These are phyloP conservation scores for Naumovozyma baii DNA, from an alignment of 805 yeast species.

Conservation along the genomic window DNA sequence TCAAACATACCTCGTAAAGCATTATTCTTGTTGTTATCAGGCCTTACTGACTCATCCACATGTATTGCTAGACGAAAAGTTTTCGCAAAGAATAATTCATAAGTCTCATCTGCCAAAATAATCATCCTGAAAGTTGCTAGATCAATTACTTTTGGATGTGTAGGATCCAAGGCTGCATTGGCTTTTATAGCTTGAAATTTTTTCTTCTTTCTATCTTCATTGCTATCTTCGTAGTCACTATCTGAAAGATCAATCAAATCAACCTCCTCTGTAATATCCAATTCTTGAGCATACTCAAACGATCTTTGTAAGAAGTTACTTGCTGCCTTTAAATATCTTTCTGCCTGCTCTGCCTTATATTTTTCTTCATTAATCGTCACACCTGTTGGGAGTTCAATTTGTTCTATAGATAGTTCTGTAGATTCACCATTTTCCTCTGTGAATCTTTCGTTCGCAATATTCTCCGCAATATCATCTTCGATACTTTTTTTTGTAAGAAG, in stretches of 20 bases:
- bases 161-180: conserved; percentile 76
- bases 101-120: conserved; percentile 83
- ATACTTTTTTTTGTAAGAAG: conserved; percentile 50
- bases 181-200: conserved; percentile 38
- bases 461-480: conserved; percentile 59
- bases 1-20: conserved; percentile 82
- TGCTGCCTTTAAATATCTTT: conserved; percentile 77
- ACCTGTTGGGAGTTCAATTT: conserved; percentile 46
- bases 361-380: conserved; percentile 53
- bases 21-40: conserved; percentile 37
- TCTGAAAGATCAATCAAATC: conserved; percentile 37
- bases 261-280: conserved; percentile 34
- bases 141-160: conserved; percentile 61
- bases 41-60: conserved; percentile 43
- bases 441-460: conserved; percentile 33
- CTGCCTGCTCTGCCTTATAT: conserved; percentile 56
- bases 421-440: conserved; percentile 19
- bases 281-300: conserved; percentile 80
- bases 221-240: conserved; percentile 25
- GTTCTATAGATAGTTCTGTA: conserved; percentile 27
- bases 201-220: conserved; percentile 17
- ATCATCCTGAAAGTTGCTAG: conserved; percentile 93
- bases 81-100: conserved; percentile 70
- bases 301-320: conserved; percentile 79
- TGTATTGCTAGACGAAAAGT: conserved; percentile 63